Base-by-base conservation (phyloP, 495 filamentous ascomycete species). In the Penicillium fimorum region DNA sequence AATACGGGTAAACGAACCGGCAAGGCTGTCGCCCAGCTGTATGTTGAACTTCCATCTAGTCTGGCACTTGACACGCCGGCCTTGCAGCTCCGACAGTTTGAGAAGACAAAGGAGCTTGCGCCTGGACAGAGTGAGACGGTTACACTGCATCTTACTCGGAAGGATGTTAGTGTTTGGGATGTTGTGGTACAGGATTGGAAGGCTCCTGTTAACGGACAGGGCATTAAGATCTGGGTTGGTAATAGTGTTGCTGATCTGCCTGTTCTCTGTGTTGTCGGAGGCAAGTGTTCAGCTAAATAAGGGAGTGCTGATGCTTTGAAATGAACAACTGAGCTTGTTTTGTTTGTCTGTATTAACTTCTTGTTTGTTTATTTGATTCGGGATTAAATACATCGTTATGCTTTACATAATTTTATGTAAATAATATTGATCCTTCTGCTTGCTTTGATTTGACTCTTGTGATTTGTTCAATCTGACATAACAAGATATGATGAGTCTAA, bases 11-110 rank as follows among this genome's bases (percentile, higher is more conserved):
- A 60, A 1, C 68, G 81, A 0, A 69, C 70, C 10, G 88, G 91
- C 12, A 81, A 86, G 18, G 90, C 92, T 65, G 88, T 89, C 4
- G 85, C 90, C 12, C 90, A 95, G 75, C 66, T 91, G 15, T 96
- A 95, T 51, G 82, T 94, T 33, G 76, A 84, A 44, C 79, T 79
- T 49, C 78, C 79, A 1, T 70, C 84, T 15, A 78, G 70, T 47
- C 71, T 52, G 73, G 85, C 45, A 55, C 67, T 80, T 8, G 82
- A 81, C 49, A 79, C 87, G 25, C 90, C 91, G 5, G 76, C 82
- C 43, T 84, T 88, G 59, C 87, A 92, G 65, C 70, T 95, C 4
- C 84, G 85, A 17, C 88, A 88, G n/a, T 95, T 96, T 61, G 88
- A 86, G 62, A 95, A 95, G 70, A 78, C 72, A 66, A 82, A 86